These are phyloP conservation scores for Crataegus laevigata DNA, from an alignment of 306 rosid genomes.

Conservation along the genomic window DNA sequence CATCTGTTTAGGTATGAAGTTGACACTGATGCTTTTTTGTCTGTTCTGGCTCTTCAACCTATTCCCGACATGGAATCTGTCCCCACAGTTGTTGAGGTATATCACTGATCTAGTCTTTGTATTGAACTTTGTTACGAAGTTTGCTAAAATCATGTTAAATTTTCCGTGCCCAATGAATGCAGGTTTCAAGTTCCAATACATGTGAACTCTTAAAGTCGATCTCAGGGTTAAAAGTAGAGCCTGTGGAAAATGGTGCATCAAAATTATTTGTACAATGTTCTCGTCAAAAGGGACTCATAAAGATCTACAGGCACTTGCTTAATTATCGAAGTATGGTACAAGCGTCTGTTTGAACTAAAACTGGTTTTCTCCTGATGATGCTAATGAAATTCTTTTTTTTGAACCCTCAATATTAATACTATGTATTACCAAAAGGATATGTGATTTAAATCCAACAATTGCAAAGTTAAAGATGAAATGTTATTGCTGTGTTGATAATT, in stretches of 20 bases:
- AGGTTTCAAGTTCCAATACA: constrained; percentile 90
- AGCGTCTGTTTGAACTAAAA: neutral
- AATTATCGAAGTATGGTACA: constrained; percentile 66
- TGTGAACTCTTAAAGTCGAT: constrained; percentile 83
- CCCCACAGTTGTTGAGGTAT: constrained; percentile 91
- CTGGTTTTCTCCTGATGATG: neutral
- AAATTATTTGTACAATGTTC: constrained; percentile 97
- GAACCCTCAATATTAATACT: neutral
- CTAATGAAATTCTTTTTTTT: neutral
- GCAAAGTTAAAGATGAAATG: neutral
- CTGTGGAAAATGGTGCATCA: constrained; percentile 89
- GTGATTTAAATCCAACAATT: neutral
- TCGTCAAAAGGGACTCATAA: constrained; percentile 92
- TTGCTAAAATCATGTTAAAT: constrained; percentile 12
- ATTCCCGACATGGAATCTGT: constrained; percentile 73
- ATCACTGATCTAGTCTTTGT: constrained; percentile 13
- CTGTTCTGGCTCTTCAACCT: constrained; percentile 92
- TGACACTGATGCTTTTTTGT: constrained; percentile 97
- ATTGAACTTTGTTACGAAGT: neutral
- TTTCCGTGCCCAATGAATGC: constrained; percentile 24
- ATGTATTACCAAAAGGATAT: neutral
- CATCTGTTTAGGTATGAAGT: constrained; percentile 68
- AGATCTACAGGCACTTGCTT: constrained; percentile 94
- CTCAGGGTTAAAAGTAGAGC: constrained; percentile 74
- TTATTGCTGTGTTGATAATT: neutral